These are phyloP conservation scores for Pythium insidiosum DNA, from an alignment of 352 stramenopile genomes.

Conservation along the genomic window DNA sequence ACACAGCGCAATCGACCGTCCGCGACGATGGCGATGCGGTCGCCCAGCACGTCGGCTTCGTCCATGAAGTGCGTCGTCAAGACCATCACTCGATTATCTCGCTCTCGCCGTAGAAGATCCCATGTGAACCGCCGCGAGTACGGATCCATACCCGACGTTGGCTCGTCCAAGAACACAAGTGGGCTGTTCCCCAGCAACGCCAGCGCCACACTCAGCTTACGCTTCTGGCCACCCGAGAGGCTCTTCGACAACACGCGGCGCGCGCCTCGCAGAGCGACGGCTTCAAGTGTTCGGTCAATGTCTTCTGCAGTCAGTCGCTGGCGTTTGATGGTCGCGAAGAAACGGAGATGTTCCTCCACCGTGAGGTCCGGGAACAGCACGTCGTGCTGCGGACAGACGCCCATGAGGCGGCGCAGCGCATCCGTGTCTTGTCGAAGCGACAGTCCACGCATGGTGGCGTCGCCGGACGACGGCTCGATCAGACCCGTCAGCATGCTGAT, in stretches of 20 bases:
- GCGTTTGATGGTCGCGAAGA: constrained; percentile 86
- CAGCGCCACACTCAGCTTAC: constrained; percentile 90
- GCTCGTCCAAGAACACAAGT: constrained; percentile 82
- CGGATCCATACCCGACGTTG: constrained; percentile 89
- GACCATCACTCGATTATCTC: constrained; percentile 71
- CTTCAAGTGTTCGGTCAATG: constrained; percentile 20
- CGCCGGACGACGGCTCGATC: constrained; percentile 41
- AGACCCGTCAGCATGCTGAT: constrained; percentile 92
- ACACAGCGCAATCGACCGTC: constrained; percentile 72
- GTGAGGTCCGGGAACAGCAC: constrained; percentile 89
- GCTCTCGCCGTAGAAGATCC: constrained; percentile 78
- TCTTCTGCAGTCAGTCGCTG: constrained; percentile 8
- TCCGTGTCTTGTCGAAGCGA: constrained; percentile 58
- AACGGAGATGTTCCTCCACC: constrained; percentile 89
- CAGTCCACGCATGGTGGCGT: constrained; percentile 43
- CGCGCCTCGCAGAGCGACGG: constrained; percentile 79
- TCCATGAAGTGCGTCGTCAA: constrained; percentile 73
- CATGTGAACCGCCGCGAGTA: constrained; percentile 89
- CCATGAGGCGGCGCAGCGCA: constrained; percentile 78
- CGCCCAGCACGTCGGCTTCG: constrained; percentile 27
- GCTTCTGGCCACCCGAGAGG: constrained; percentile 88
- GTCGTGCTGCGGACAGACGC: constrained; percentile 93
- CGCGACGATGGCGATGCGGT: constrained; percentile 87
- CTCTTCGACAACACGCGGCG: constrained; percentile 25
- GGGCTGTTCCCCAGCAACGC: constrained; percentile 86